phyloP scores from a whole-genome alignment of 2,329 filamentous ascomycete genomes.

The Graphiopsis chlorocephala region DNA sequence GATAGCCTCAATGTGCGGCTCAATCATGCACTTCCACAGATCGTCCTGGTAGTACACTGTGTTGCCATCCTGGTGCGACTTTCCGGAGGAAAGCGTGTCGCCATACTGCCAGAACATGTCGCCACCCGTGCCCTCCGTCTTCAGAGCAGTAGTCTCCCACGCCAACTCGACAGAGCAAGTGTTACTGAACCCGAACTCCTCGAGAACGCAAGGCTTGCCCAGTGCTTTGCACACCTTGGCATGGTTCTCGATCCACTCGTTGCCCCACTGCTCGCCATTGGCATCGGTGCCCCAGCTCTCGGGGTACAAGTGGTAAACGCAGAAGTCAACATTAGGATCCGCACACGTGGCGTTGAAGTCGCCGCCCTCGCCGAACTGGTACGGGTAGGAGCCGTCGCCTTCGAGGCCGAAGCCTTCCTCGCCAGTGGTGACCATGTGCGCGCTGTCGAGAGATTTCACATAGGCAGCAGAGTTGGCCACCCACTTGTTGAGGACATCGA shows the following conservation, averaged over 20 bases:
- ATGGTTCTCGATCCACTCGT: constrained; percentile 25
- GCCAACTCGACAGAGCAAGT: constrained; percentile 19
- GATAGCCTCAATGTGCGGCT: constrained; percentile 19
- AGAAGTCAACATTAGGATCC: constrained; percentile 23
- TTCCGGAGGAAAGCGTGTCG: constrained; percentile 23
- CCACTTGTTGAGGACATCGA: constrained; percentile 60
- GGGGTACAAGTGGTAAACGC: constrained; percentile 26
- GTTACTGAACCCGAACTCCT: constrained; percentile 24
- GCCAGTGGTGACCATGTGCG: constrained; percentile 62
- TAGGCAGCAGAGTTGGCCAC: constrained; percentile 56
- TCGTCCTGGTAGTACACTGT: constrained; percentile 22
- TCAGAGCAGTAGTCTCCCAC: constrained; percentile 24
- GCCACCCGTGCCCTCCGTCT: constrained; percentile 17
- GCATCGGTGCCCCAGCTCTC: constrained; percentile 18
- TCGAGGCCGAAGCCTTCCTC: constrained; percentile 55
- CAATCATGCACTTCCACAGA: constrained; percentile 19
- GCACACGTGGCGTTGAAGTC: constrained; percentile 24
- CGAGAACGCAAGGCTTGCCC: constrained; percentile 26
- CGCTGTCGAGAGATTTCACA: constrained; percentile 60
- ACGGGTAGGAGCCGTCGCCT: constrained; percentile 35
- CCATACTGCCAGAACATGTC: constrained; percentile 30
- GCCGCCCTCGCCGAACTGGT: constrained; percentile 20
- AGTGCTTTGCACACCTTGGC: constrained; percentile 19
- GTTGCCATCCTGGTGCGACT: constrained; percentile 23
- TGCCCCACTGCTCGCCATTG: constrained; percentile 21